A percentile compares a stretch with the other conserved stretches of the same genome.
Evolutionary conservation across 805 yeast species (phyloP).

Genomic region (Jamesozyma rosinii): DNA sequence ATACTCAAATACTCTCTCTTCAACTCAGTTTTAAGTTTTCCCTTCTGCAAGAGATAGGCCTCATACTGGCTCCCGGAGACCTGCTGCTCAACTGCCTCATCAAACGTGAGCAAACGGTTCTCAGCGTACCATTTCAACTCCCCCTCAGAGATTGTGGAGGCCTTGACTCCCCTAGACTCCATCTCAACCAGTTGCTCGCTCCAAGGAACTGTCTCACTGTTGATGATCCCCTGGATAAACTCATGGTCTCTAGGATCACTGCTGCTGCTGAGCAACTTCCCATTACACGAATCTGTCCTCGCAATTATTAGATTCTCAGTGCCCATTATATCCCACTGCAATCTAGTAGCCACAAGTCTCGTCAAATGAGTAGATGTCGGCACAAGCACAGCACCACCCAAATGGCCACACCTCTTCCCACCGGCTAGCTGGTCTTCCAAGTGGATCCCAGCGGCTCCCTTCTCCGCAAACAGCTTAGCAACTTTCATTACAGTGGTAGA

Average conservation of each 20-base stretch:
- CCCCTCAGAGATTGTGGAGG: slow-evolving; percentile 30
- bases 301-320: slow-evolving; percentile 50
- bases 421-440: slow-evolving; percentile 58
- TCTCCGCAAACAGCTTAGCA: slow-evolving; percentile 57
- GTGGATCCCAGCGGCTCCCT: slow-evolving; percentile 60
- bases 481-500: slow-evolving; percentile 53
- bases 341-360: slow-evolving; percentile 46
- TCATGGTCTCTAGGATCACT: slow-evolving; percentile 52
- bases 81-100: slow-evolving; percentile 39
- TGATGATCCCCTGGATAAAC: slow-evolving; percentile 39
- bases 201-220: slow-evolving; percentile 32
- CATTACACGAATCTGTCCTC: slow-evolving; percentile 51
- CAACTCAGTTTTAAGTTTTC: slow-evolving; percentile 8
- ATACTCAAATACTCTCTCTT: slow-evolving; percentile 23
- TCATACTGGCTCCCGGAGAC: slow-evolving; percentile 15
- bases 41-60: slow-evolving; percentile 18
- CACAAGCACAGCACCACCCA: slow-evolving; percentile 53
- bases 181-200: slow-evolving; percentile 39
- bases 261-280: slow-evolving; percentile 41
- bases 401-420: slow-evolving; percentile 57
- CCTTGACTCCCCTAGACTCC: slow-evolving; percentile 32
- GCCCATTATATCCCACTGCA: slow-evolving; percentile 61
- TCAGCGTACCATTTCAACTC: slow-evolving; percentile 41
- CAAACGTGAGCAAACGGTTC: slow-evolving; percentile 38
- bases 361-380: slow-evolving; percentile 50